Evolutionary conservation across 352 stramenopile genomes (phyloP).

Genomic region (Phytophthora pisi): DNA sequence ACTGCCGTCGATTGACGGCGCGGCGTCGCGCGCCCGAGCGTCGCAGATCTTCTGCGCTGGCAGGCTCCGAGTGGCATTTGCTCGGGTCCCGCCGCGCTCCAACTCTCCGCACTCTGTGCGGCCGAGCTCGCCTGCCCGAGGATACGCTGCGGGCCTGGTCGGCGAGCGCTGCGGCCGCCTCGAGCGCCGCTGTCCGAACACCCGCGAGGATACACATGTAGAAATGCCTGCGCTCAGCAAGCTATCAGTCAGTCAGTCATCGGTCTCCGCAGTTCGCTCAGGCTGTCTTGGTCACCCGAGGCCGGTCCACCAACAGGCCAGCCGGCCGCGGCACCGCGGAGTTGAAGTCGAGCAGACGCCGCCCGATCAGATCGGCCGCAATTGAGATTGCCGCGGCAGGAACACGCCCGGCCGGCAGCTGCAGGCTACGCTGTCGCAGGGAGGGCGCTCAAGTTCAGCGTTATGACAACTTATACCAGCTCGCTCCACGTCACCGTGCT

Average conservation of each 20-base stretch:
- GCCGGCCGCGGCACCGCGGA: slow-evolving; percentile 1
- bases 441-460: slow-evolving; percentile 31
- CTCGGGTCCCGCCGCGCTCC: slow-evolving; percentile 10
- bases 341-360: neutral
- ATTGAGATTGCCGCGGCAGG: neutral
- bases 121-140: neutral
- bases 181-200: slow-evolving; percentile 9
- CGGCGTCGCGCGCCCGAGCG: neutral
- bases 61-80: slow-evolving; percentile 8
- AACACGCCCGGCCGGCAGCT: slow-evolving; percentile 10
- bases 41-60: slow-evolving; percentile 24
- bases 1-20: neutral
- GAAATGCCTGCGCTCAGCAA: slow-evolving; percentile 31
- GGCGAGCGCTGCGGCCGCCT: neutral
- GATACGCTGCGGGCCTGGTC: neutral
- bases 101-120: slow-evolving; percentile 27
- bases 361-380: neutral
- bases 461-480: slow-evolving; percentile 34
- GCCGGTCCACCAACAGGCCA: slow-evolving; percentile 4
- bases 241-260: slow-evolving; percentile 32
- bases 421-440: slow-evolving; percentile 5
- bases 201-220: slow-evolving; percentile 14
- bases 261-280: slow-evolving; percentile 10
- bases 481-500: slow-evolving; percentile 23
- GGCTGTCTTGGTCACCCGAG: neutral